Evolutionary conservation across 805 yeast species (phyloP).

Genomic region (Tetrapisispora namnaoensis): DNA sequence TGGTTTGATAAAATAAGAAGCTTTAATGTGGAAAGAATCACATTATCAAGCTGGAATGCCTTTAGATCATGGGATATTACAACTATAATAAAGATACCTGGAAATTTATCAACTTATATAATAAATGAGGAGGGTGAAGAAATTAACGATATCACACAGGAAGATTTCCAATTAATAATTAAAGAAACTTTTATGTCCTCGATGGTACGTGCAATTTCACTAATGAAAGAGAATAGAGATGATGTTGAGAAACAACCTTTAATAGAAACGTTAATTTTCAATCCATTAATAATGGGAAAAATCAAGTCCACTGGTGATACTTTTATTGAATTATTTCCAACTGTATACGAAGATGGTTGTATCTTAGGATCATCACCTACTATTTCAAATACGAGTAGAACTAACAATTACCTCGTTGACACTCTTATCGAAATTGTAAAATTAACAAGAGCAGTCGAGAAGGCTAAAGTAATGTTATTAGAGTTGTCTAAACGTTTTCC

Average conservation of each 20-base stretch:
- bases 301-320: constrained; percentile 17
- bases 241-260: constrained; percentile 62
- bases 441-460: constrained; percentile 15
- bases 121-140: constrained; percentile 16
- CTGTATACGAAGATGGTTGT: constrained; percentile 17
- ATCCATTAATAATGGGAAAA: constrained; percentile 45
- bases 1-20: constrained; percentile 70
- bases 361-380: constrained; percentile 20
- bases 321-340: constrained; percentile 19
- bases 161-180: constrained; percentile 44
- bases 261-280: constrained; percentile 72
- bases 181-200: constrained; percentile 44
- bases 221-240: constrained; percentile 30
- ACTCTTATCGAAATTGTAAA: constrained; percentile 19
- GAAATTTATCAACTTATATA: constrained; percentile 44
- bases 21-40: constrained; percentile 56
- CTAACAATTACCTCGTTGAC: constrained; percentile 22
- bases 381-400: constrained; percentile 13
- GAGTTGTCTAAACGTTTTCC: constrained; percentile 8
- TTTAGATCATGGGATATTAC: constrained; percentile 53
- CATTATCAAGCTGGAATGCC: constrained; percentile 52
- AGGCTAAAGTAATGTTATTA: constrained; percentile 15
- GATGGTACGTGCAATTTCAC: constrained; percentile 52
- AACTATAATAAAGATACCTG: constrained; percentile 63
- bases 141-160: constrained; percentile 26